Base-by-base conservation (phyloP, 169 alveolate genomes). In the Plasmodium relictum region DNA sequence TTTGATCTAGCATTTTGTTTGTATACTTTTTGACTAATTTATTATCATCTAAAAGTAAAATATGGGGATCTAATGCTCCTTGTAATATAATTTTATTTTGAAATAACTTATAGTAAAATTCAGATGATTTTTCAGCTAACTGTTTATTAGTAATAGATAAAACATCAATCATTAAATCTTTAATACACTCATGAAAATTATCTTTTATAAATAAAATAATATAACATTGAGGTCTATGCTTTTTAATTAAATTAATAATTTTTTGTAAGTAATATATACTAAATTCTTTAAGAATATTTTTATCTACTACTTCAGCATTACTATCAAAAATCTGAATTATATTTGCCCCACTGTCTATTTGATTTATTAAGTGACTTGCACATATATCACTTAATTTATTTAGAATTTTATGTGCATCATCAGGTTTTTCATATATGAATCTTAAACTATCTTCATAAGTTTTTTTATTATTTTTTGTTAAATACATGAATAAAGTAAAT, bases 321-420 rank as follows among this genome's bases (percentile, higher is more conserved):
- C 90, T 80, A 3, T 80, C 90, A 58, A 80, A 80, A 22, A 96
- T 95, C 74, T 95, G 97, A 31, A 96, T 76, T 0, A 94, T 44
- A 74, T 94, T 92, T 16, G 97, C 96, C 2, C 97, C 98, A 24
- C 96, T 93, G 20, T 91, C 95, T 0, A 76, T 88, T 88, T 96
- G 96, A 26, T 89, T 92, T 1, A 92, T 72, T 31, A 96, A 73
- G 70, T 94, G 95, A 20, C 88, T 92, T 45, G 72, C 74, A n/a
- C 93, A 88, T 48, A 92, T 74, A 2, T 83, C 76, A 10, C 96
- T 73, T 26, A 96, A 63, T 18, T 54, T 89, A 1, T 50, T 52
- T n/a, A 96, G 54, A 22, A 96, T 92, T 12, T 14, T 52, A 50
- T 89, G 92, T 3, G 95, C 61, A 56, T 54, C 96, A 58, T 91